Percentiles rank a stretch among this genome's conserved stretches.
phyloP scores from a whole-genome alignment of 257 asterid genomes.

The Plantago elongata region DNA sequence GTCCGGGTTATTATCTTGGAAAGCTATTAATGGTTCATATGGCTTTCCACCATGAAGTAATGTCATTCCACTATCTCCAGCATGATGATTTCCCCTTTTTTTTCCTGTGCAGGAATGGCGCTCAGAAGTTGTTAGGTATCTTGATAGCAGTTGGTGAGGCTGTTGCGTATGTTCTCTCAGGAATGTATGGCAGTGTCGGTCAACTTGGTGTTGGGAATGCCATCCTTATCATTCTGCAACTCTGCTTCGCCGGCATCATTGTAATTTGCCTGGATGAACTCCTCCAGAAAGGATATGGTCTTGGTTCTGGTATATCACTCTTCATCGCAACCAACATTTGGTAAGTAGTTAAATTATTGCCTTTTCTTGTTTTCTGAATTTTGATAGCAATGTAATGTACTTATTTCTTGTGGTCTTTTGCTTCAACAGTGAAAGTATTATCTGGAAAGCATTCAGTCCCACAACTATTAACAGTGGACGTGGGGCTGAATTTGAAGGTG shows the following conservation, averaged over 20 bases:
- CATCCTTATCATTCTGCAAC: slow-evolving; percentile 31
- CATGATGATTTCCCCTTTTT: neutral
- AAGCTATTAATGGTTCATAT: neutral
- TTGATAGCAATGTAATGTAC: neutral
- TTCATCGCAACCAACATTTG: slow-evolving; percentile 37
- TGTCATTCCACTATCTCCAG: neutral
- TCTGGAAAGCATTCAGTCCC: slow-evolving; percentile 38
- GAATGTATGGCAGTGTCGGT: slow-evolving; percentile 34
- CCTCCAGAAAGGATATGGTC: slow-evolving; percentile 37
- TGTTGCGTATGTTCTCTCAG: slow-evolving; percentile 35
- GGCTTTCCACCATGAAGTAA: too few relatives aligned
- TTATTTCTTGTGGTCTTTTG: neutral
- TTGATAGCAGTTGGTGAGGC: slow-evolving; percentile 39
- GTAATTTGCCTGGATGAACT: slow-evolving; percentile 37
- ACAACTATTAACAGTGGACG: slow-evolving; percentile 37
- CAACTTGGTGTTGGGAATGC: slow-evolving; percentile 41
- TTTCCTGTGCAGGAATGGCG: slow-evolving; percentile 24
- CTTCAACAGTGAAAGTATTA: slow-evolving; percentile 31
- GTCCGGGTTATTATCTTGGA: too few relatives aligned
- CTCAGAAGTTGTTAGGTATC: slow-evolving; percentile 34
- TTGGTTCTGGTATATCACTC: slow-evolving; percentile 36
- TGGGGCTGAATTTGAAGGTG: slow-evolving; percentile 40
- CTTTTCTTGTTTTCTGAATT: neutral
- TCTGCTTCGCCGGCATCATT: slow-evolving; percentile 33
- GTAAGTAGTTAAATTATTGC: slow-evolving; percentile 14